Conservation (phyloP, 768 basidiomycete species). For the Trametes coccinea region DNA sequence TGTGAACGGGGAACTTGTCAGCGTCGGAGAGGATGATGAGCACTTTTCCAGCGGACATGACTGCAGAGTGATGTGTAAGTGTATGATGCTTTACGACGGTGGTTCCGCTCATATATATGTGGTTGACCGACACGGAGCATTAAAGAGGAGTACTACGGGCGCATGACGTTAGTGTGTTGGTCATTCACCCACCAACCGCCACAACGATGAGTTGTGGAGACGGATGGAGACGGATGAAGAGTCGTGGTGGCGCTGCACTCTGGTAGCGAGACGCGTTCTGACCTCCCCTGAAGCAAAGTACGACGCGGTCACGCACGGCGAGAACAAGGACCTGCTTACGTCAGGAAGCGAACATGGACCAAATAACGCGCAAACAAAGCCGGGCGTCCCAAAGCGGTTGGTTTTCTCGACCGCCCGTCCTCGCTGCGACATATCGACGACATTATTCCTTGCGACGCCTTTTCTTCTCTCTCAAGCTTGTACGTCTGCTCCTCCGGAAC, state of each 20-base stretch:
- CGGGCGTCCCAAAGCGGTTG: slow-evolving; percentile 16
- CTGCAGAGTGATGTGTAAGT: neutral
- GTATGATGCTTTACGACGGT: neutral
- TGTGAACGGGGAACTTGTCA: slow-evolving; percentile 22
- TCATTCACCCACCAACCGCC: neutral
- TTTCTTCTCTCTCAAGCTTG: slow-evolving; percentile 1
- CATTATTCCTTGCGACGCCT: slow-evolving; percentile 26
- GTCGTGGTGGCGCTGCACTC: neutral
- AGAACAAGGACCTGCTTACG: slow-evolving; percentile 27
- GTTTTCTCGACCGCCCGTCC: neutral
- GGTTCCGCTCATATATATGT: neutral
- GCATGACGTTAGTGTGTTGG: neutral
- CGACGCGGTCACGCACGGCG: slow-evolving; percentile 16
- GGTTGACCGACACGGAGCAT: neutral
- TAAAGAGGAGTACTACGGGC: neutral
- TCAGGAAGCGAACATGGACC: slow-evolving; percentile 52
- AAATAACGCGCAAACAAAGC: slow-evolving; percentile 46
- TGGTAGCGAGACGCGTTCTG: neutral
- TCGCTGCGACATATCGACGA: slow-evolving; percentile 24
- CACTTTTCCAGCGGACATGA: slow-evolving; percentile 23
- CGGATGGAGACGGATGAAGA: neutral
- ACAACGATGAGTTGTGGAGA: neutral
- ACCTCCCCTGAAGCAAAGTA: slow-evolving; percentile 19
- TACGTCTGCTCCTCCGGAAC: neutral
- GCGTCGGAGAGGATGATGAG: slow-evolving; percentile 31